phyloP scores from a whole-genome alignment of 768 basidiomycete genomes.

The Boletus sp. region DNA sequence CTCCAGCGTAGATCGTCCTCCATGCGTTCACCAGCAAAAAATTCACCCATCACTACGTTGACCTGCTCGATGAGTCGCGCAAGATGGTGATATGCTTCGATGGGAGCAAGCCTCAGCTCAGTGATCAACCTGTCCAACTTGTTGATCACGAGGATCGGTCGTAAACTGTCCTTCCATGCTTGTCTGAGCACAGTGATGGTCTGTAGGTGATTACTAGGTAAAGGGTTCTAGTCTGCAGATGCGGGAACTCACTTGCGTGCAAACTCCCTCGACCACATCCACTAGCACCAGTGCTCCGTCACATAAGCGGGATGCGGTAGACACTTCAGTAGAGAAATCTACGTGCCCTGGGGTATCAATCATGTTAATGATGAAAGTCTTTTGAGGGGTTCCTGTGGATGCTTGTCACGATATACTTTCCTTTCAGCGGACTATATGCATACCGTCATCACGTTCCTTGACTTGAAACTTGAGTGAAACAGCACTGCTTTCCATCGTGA shows the following conservation, averaged over 20 bases:
- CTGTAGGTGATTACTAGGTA: slow-evolving; percentile 37
- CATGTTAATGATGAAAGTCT: slow-evolving; percentile 86
- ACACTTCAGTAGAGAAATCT: slow-evolving; percentile 97
- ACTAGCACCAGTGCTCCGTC: slow-evolving; percentile 95
- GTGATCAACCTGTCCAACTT: slow-evolving; percentile 93
- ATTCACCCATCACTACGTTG: slow-evolving; percentile 96
- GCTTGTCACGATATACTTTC: slow-evolving; percentile 31
- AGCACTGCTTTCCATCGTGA: slow-evolving; percentile 98
- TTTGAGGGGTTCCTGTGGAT: slow-evolving; percentile 50
- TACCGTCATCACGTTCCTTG: slow-evolving; percentile 63
- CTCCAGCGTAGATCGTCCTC: slow-evolving; percentile 93
- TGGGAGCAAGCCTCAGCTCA: slow-evolving; percentile 86
- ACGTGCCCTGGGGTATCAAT: slow-evolving; percentile 99
- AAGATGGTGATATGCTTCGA: slow-evolving; percentile 95
- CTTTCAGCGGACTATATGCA: slow-evolving; percentile 22
- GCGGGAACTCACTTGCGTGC: slow-evolving; percentile 75
- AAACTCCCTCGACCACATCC: slow-evolving; percentile 97
- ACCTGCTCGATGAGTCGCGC: slow-evolving; percentile 91
- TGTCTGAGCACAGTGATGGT: slow-evolving; percentile 94
- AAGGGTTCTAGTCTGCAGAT: background rate
- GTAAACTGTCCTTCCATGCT: slow-evolving; percentile 86
- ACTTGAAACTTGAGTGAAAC: slow-evolving; percentile 88
- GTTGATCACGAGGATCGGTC: slow-evolving; percentile 93
- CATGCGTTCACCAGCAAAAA: slow-evolving; percentile 95
- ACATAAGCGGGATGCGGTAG: slow-evolving; percentile 87